These are phyloP conservation scores for Tuber microsphaerosporum DNA, from an alignment of 495 filamentous ascomycete species.

Conservation along the genomic window DNA sequence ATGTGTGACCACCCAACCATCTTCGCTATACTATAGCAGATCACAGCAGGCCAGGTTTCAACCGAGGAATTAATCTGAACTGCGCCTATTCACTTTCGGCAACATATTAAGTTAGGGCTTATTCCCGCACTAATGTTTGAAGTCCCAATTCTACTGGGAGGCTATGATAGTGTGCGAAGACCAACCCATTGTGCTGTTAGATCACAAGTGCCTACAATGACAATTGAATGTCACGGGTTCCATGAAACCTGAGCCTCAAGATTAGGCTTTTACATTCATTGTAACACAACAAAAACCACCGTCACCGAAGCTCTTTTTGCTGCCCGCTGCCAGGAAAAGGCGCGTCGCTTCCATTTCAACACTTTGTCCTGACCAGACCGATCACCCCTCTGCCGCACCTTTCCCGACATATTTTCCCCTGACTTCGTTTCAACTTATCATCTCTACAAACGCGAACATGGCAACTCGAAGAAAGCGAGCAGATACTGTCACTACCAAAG, in stretches of 20 bases:
- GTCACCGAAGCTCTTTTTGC: background rate
- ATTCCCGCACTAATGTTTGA: background rate
- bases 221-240: background rate
- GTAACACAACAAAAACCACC: background rate
- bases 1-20: background rate
- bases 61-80: background rate
- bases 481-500: slow-evolving; percentile 10
- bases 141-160: background rate
- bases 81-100: background rate
- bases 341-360: background rate
- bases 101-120: background rate
- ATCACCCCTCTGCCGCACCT: background rate
- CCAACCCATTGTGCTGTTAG: background rate
- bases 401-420: background rate
- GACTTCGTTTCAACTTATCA: background rate
- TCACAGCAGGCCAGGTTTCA: background rate
- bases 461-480: background rate
- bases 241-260: background rate
- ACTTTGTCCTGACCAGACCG: background rate
- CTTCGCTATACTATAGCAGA: background rate
- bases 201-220: background rate
- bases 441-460: background rate
- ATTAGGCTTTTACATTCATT: background rate
- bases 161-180: background rate
- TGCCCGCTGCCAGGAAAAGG: background rate